A percentile compares a stretch with the other conserved stretches of the same genome.
Evolutionary conservation across 768 basidiomycete genomes (phyloP).

Genomic region (Podaxis sp.): DNA sequence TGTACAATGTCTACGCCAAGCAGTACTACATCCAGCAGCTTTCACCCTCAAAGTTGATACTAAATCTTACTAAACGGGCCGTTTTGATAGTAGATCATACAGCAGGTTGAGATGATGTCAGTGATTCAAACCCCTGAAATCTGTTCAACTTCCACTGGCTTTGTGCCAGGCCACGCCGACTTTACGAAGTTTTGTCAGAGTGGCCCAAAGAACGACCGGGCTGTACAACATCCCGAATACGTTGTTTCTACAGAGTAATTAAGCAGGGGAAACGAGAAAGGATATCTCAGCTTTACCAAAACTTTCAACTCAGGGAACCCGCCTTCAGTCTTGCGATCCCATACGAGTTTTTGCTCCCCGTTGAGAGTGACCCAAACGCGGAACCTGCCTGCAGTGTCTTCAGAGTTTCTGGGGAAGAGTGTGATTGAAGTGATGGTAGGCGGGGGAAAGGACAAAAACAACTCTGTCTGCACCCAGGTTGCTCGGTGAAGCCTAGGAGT

Average conservation of each 20-base stretch:
- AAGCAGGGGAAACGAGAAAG: neutral
- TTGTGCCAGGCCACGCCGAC: neutral
- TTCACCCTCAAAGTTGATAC: neutral
- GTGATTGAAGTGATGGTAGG: slow-evolving; percentile 67
- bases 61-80: neutral
- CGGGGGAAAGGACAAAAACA: slow-evolving; percentile 88
- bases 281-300: slow-evolving; percentile 49
- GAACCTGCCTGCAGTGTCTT: slow-evolving; percentile 88
- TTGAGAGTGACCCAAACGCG: slow-evolving; percentile 75
- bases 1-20: no score
- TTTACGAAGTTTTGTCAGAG: slow-evolving; percentile 62
- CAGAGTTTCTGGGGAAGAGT: slow-evolving; percentile 70
- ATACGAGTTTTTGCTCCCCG: slow-evolving; percentile 49
- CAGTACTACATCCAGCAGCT: no score
- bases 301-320: slow-evolving; percentile 91
- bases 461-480: slow-evolving; percentile 90
- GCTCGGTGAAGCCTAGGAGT: slow-evolving; percentile 82
- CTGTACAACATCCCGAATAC: slow-evolving; percentile 79
- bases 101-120: neutral
- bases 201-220: slow-evolving; percentile 86
- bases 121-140: neutral
- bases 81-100: neutral
- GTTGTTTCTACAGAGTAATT: slow-evolving; percentile 67
- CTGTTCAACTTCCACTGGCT: neutral
- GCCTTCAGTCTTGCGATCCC: slow-evolving; percentile 91